Conservation (phyloP, 108 stramenopile species). For the Stephanodiscus triporus region DNA sequence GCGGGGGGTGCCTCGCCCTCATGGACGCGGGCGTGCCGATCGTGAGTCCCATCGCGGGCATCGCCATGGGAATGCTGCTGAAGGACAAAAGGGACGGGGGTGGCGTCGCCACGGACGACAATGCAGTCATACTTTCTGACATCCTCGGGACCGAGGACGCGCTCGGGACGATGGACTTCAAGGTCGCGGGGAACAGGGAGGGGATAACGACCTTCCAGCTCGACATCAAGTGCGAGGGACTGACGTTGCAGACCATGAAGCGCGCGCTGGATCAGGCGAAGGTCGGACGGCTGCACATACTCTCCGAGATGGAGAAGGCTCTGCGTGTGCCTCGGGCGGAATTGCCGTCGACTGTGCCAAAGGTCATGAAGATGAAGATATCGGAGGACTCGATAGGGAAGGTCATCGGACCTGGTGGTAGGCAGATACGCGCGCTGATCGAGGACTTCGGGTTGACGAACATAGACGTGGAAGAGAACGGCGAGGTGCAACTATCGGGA, state of each 20-base stretch:
- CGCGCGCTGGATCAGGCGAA: slow-evolving; percentile 85
- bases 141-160: slow-evolving; percentile 88
- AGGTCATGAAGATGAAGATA: slow-evolving; percentile 61
- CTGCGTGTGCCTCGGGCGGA: slow-evolving; percentile 51
- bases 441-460: slow-evolving; percentile 78
- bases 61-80: slow-evolving; percentile 89
- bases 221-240: slow-evolving; percentile 92
- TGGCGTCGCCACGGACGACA: slow-evolving; percentile 72
- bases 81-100: slow-evolving; percentile 47
- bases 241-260: slow-evolving; percentile 79
- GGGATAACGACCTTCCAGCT: slow-evolving; percentile 93
- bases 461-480: slow-evolving; percentile 75
- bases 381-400: slow-evolving; percentile 74
- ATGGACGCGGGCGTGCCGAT: slow-evolving; percentile 96
- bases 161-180: slow-evolving; percentile 89
- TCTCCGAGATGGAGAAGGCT: slow-evolving; percentile 75
- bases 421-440: slow-evolving; percentile 84
- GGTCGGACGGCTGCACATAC: slow-evolving; percentile 72
- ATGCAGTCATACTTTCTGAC: slow-evolving; percentile 83
- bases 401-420: slow-evolving; percentile 88
- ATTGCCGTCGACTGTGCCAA: slow-evolving; percentile 74
- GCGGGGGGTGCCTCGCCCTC: slow-evolving; percentile 88
- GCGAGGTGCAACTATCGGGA: slow-evolving; percentile 67
- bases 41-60: slow-evolving; percentile 75
- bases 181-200: slow-evolving; percentile 82